These are phyloP conservation scores for Rhodotorula taiwanensis DNA, from an alignment of 768 basidiomycete genomes.

Conservation along the genomic window DNA sequence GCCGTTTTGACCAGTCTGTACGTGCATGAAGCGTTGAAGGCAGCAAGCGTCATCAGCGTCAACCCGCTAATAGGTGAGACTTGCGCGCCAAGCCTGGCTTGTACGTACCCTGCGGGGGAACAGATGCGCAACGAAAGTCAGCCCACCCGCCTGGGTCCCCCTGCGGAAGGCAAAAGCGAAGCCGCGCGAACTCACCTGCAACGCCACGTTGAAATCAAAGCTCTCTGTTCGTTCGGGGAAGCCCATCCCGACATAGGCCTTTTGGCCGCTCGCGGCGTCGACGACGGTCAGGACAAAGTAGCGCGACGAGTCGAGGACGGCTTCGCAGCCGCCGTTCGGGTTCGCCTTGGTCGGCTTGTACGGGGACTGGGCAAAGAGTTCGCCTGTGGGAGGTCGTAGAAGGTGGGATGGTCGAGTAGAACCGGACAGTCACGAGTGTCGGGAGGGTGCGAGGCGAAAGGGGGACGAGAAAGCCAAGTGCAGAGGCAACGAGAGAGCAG, in stretches of 20 bases:
- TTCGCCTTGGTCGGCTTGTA: conserved; percentile 33
- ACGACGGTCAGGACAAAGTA: conserved; percentile 41
- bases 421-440: no score
- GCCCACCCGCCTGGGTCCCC: no score
- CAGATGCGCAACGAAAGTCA: no score
- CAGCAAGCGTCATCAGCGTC: no score
- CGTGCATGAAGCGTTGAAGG: no score
- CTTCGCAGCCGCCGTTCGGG: conserved; percentile 34
- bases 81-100: no score
- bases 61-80: no score
- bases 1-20: conserved; percentile 30
- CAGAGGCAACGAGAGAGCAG: no score
- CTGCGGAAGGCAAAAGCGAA: background rate
- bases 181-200: conserved; percentile 29
- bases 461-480: no score
- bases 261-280: conserved; percentile 24
- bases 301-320: conserved; percentile 31
- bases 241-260: conserved; percentile 41
- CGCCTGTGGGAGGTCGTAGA: conserved; percentile 33
- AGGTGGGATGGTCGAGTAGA: no score
- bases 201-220: conserved; percentile 41
- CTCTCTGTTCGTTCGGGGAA: conserved; percentile 40
- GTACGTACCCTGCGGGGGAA: no score
- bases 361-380: conserved; percentile 38
- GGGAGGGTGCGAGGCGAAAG: no score